Evolutionary conservation across 345 rosid genomes (phyloP), one percentile per base, ranked within the genome.

Genomic region (Dimocarpus longan): DNA sequence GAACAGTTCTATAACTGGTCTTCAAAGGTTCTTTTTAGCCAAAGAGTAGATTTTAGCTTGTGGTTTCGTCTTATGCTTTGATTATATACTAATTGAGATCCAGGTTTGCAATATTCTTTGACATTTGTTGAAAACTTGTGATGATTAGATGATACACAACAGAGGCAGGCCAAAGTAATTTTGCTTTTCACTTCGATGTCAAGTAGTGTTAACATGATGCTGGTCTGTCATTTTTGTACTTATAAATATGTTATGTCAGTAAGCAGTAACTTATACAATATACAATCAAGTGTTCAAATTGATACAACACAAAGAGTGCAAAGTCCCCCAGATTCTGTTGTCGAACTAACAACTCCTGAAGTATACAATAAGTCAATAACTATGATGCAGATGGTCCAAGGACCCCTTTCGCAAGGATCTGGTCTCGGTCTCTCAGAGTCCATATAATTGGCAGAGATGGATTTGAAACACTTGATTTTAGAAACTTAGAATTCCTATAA

Each of bases 401-500:
- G 87, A 80, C 69, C 71, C 88, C 95, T 12, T 93, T 95, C 83
- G 84, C 92, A 43, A 82, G 91, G 43, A 89, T 92, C 79, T 95
- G 98, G 98, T 89, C 95, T 70, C 91, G 97, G 76, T 85, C 88
- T 56, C 66, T 95, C 86, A 91, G 98, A 84, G 79, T 95, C 75
- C 93, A 86, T 77, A 87, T 95, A 78, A 92, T 93, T 8, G 98
- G 98, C 81, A 86, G 90, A 54, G 95, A 95, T 82, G 96, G 96
- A 63, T 79, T 86, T 66, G 95, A 95, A 88, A 95, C 86, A 79
- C 97, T 92, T 60, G 98, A 91, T 75, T 90, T 92, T 68, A 92
- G n/a, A n/a, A n/a, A n/a, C n/a, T n/a, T n/a, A n/a, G 93, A 81
- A 93, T 93, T 73, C 98, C 96, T 16, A 97, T 93, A 83, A 89